A percentile compares a stretch with the other conserved stretches of the same genome.
Conservation (phyloP, 2,329 filamentous ascomycete species). For the Malbranchea zuffiana region DNA sequence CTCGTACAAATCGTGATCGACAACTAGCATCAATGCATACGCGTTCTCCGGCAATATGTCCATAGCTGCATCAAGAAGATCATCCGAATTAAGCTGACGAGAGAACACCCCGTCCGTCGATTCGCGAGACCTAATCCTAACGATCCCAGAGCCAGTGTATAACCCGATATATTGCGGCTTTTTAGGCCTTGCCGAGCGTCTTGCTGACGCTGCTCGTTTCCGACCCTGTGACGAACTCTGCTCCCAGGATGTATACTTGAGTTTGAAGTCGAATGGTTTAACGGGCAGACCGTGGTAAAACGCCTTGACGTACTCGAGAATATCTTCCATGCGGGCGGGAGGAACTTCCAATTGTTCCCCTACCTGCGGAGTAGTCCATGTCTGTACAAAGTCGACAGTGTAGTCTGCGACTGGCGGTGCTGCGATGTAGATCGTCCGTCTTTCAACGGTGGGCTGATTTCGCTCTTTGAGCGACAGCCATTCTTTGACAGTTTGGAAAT, state of each 20-base stretch:
- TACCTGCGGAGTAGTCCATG: slow-evolving; percentile 17
- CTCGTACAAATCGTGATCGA: slow-evolving; percentile 55
- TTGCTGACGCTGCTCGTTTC: slow-evolving; percentile 1
- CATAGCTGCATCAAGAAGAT: slow-evolving; percentile 49
- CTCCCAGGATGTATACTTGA: slow-evolving; percentile 44
- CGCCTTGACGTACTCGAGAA: slow-evolving; percentile 36
- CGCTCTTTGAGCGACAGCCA: slow-evolving; percentile 40
- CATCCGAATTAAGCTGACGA: slow-evolving; percentile 44
- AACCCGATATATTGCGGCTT: slow-evolving; percentile 38
- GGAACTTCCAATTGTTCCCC: slow-evolving; percentile 1
- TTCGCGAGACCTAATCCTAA: slow-evolving; percentile 43
- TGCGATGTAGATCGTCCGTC: slow-evolving; percentile 46
- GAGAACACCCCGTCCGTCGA: slow-evolving; percentile 39
- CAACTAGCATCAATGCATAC: slow-evolving; percentile 47
- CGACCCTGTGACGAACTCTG: slow-evolving; percentile 4
- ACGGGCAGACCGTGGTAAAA: slow-evolving; percentile 48
- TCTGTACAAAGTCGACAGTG: neutral
- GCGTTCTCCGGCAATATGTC: slow-evolving; percentile 47
- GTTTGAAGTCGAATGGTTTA: slow-evolving; percentile 29
- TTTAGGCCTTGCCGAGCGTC: slow-evolving; percentile 4
- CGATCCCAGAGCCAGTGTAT: slow-evolving; percentile 24
- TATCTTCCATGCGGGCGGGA: slow-evolving; percentile 19
- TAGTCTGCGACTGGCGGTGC: slow-evolving; percentile 33
- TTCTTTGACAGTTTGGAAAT: slow-evolving; percentile 42
- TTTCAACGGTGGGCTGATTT: slow-evolving; percentile 39